Percentiles rank a stretch among this genome's conserved stretches.
phyloP scores from a whole-genome alignment of 2,329 filamentous ascomycete genomes.

The Epichloe sibirici region DNA sequence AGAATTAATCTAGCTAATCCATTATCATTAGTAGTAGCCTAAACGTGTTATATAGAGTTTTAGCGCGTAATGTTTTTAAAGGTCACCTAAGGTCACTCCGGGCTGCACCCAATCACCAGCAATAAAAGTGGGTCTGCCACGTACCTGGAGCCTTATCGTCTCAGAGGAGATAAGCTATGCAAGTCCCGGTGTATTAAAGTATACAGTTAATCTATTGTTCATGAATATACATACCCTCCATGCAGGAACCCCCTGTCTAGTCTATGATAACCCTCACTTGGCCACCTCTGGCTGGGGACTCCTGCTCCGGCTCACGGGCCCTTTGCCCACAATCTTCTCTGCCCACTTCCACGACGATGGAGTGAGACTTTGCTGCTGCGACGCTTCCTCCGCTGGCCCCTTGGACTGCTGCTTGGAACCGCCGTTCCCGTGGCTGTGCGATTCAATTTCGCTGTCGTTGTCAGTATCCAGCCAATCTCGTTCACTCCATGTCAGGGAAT shows the following conservation, averaged over 20 bases:
- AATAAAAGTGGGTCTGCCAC: no score
- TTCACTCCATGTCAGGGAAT: conserved; percentile 55
- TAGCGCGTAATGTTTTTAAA: no score
- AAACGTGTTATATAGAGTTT: no score
- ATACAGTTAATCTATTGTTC: not conserved
- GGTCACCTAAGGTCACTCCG: no score
- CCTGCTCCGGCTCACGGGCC: conserved; percentile 15
- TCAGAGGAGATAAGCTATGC: no score
- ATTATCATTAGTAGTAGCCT: no score
- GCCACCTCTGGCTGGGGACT: conserved; percentile 11
- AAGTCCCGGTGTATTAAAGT: not conserved
- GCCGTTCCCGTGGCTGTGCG: conserved; percentile 10
- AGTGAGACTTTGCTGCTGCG: conserved; percentile 10
- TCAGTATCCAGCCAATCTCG: conserved; percentile 47
- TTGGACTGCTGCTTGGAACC: not conserved
- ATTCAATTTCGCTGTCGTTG: conserved; percentile 28
- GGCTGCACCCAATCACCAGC: no score
- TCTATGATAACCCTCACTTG: not conserved
- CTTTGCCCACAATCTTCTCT: conserved; percentile 40
- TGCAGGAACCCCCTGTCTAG: not conserved
- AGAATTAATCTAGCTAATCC: no score
- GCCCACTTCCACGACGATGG: conserved; percentile 37
- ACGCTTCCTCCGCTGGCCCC: conserved; percentile 10
- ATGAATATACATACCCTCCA: not conserved
- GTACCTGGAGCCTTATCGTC: no score